Base-by-base conservation (phyloP, 345 rosid genomes). In the Hibiscus mutabilis region DNA sequence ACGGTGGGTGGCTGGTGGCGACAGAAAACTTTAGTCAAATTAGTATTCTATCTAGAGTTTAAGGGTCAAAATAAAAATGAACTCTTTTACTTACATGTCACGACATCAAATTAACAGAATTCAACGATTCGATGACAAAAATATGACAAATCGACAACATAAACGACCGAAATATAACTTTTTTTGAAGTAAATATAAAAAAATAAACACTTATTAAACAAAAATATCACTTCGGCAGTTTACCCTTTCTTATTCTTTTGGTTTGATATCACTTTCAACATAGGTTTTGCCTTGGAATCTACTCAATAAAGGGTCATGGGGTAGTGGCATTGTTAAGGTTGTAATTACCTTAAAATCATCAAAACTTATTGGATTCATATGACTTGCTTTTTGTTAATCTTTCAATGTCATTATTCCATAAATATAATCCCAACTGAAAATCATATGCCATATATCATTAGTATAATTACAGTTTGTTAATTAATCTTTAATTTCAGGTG, bases 221-320 rank as follows among this genome's bases (percentile, higher is more conserved):
- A 6, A 33, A 37, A 7, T 37, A 8, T 2, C 5, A 33, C 37
- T 33, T 33, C 11, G 10, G 1, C 2, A 37, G 42, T 0, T 18
- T 4, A 12, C 0, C 4, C 40, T 19, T 35, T 35, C 12, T 25
- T 14, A 9, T 22, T 13, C 19, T 16, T 21, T 40, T 14, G 76
- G 80, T 16, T 78, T 33, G 40, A 19, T 12, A 72, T 74, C 79
- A 3, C 75, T 76, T 76, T 76, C 77, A 46, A 44, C 76, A 53
- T 67, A 55, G 19, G 46, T 64, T 18, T 74, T 72, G 65, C 71
- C 81, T 82, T 69, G 27, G 69, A 79, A 74, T 79, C 55, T 11
- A 82, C 79, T 79, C 81, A 37, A 74, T 49, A 55, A 31, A 44
- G 71, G 68, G 56, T 18, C 56, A 46, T 14, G 5, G 69, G 21